phyloP scores from a whole-genome alignment of 73 alveolate species.

The Durusdinium trenchii region DNA sequence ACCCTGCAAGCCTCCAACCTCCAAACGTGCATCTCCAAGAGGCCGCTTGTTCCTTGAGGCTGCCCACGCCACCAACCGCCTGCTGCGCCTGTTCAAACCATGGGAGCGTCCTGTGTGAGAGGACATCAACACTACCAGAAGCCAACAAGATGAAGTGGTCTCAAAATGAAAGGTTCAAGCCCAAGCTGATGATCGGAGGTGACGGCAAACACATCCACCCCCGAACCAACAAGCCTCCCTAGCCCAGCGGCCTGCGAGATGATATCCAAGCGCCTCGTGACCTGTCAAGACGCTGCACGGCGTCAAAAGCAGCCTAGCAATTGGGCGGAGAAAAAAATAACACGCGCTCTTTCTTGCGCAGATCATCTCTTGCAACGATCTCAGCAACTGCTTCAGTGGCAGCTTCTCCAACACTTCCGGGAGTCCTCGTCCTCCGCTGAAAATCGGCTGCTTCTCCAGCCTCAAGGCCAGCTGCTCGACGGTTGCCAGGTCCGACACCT shows the following conservation, averaged over 20 bases:
- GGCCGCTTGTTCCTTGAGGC: slow-evolving; percentile 63
- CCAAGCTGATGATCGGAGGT: not conserved
- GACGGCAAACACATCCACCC: not conserved
- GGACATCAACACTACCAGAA: not conserved
- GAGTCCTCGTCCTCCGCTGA: not conserved
- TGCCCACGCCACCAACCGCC: slow-evolving; percentile 14
- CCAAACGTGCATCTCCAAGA: not conserved
- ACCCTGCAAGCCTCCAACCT: not conserved
- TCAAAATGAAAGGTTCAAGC: not conserved
- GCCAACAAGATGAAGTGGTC: not conserved
- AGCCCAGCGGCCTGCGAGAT: slow-evolving; percentile 29
- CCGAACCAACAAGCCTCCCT: not conserved
- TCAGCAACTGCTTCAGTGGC: not conserved
- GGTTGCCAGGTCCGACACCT: slow-evolving; percentile 27
- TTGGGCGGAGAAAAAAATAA: not conserved
- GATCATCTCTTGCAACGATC: not conserved
- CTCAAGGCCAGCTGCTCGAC: slow-evolving; percentile 25
- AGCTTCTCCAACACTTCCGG: slow-evolving; percentile 5
- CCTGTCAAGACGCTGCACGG: slow-evolving; percentile 23
- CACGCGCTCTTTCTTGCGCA: not conserved
- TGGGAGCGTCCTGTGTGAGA: not conserved
- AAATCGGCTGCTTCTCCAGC: not conserved
- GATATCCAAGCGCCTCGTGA: slow-evolving; percentile 57
- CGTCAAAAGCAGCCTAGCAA: not conserved
- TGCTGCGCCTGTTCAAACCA: slow-evolving; percentile 20